phyloP scores from a whole-genome alignment of 176 grass and related monocot species.

The Cocos nucifera region DNA sequence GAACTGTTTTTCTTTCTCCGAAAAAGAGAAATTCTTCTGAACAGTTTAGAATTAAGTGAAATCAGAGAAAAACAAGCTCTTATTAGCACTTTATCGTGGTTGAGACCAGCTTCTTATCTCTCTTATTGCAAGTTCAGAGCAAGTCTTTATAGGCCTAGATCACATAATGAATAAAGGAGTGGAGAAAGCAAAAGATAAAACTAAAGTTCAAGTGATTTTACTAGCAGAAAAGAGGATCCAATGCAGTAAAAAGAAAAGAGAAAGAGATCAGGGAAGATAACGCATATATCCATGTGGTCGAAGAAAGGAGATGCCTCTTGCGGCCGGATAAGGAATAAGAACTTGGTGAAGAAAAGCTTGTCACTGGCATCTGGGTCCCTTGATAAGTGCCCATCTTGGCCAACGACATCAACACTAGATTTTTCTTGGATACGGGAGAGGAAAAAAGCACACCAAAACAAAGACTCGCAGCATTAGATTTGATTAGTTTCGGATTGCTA shows the following conservation, averaged over 20 bases:
- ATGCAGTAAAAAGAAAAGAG: slow-evolving; percentile 21
- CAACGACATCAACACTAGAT: not conserved
- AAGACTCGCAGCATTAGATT: too few relatives aligned
- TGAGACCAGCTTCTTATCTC: too few relatives aligned
- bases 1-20: too few relatives aligned
- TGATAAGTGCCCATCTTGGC: slow-evolving; percentile 1
- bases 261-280: slow-evolving; percentile 21
- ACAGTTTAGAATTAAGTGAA: too few relatives aligned
- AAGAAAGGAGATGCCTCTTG: slow-evolving; percentile 32
- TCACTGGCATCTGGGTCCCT: slow-evolving; percentile 1
- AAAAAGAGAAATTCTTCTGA: too few relatives aligned
- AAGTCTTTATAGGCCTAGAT: too few relatives aligned
- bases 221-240: slow-evolving; percentile 13
- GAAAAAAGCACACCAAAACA: slow-evolving; percentile 27
- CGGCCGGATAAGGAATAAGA: slow-evolving; percentile 12
- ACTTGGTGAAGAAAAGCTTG: not conserved
- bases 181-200: slow-evolving; percentile 6
- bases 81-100: too few relatives aligned
- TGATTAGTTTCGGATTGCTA: too few relatives aligned
- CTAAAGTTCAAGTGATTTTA: not conserved
- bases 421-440: not conserved
- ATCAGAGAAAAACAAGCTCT: too few relatives aligned
- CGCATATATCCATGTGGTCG: not conserved
- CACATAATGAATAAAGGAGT: not conserved
- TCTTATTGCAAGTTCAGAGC: too few relatives aligned